Conservation (phyloP, 2,329 filamentous ascomycete species). For the Aspergillus sp. region DNA sequence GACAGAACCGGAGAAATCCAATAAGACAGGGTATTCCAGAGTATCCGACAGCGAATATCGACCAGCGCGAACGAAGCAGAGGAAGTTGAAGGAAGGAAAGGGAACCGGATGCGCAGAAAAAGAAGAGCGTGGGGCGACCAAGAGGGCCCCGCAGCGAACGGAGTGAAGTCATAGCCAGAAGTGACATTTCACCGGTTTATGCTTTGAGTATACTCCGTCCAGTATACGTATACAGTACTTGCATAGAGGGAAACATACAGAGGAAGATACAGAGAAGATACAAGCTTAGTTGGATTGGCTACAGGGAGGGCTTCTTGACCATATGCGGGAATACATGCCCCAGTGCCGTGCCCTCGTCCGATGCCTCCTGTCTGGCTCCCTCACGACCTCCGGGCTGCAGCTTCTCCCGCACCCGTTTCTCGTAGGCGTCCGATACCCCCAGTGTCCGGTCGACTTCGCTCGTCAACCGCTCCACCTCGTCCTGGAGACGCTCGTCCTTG, state of each 20-base stretch:
- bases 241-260: neutral
- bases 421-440: conserved; percentile 40
- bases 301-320: conserved; percentile 9
- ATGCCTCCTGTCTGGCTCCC: conserved; percentile 1
- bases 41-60: neutral
- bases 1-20: neutral
- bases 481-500: conserved; percentile 49
- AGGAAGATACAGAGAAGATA: neutral
- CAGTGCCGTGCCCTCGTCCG: conserved; percentile 13
- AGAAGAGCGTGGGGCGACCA: conserved; percentile 21
- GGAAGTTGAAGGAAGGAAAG: neutral
- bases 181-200: neutral
- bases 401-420: conserved; percentile 31
- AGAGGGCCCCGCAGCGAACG: neutral
- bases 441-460: conserved; percentile 51
- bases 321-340: conserved; percentile 33
- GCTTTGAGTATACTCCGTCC: too few species aligned
- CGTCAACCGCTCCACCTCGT: conserved; percentile 52
- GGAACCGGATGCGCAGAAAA: conserved; percentile 6
- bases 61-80: neutral
- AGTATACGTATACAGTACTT: neutral
- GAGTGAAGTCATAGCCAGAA: conserved; percentile 5
- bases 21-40: conserved; percentile 1
- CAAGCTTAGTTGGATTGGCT: neutral
- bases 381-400: conserved; percentile 4